Evolutionary conservation across 345 rosid genomes (phyloP).

Genomic region (Brassica napus): DNA sequence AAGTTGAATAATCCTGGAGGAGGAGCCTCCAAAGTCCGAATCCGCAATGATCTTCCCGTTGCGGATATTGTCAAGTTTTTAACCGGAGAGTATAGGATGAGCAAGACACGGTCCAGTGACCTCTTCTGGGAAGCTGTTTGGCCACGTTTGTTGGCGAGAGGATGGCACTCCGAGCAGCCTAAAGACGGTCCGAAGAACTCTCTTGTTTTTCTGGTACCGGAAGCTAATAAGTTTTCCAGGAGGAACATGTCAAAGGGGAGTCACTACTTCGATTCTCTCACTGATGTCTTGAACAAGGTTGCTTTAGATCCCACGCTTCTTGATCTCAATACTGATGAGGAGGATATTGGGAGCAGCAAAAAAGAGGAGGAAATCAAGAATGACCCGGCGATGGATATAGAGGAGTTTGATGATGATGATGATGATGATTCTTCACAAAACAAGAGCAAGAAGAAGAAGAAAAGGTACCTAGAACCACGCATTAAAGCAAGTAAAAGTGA

Average conservation of each 20-base stretch:
- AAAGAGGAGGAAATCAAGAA: slow-evolving; percentile 45
- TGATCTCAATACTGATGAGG: slow-evolving; percentile 51
- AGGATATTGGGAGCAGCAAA: slow-evolving; percentile 25
- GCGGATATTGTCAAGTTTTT: slow-evolving; percentile 61
- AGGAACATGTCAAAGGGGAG: slow-evolving; percentile 71
- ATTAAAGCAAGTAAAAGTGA: slow-evolving; percentile 40
- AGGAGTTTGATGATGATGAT: slow-evolving; percentile 20
- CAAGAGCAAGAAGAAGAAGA: slow-evolving; percentile 37
- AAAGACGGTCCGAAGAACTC: slow-evolving; percentile 49
- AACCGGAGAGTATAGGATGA: slow-evolving; percentile 67
- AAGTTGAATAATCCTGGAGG: slow-evolving; percentile 49
- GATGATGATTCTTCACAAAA: slow-evolving; percentile 31
- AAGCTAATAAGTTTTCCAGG: slow-evolving; percentile 69
- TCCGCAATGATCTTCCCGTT: slow-evolving; percentile 65
- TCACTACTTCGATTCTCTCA: slow-evolving; percentile 74
- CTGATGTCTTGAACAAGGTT: slow-evolving; percentile 67
- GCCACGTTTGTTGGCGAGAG: slow-evolving; percentile 87
- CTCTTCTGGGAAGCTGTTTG: slow-evolving; percentile 97
- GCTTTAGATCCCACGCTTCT: slow-evolving; percentile 66
- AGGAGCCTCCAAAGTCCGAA: slow-evolving; percentile 49
- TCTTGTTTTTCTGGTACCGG: slow-evolving; percentile 75
- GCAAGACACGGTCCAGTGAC: slow-evolving; percentile 77
- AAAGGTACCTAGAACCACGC: slow-evolving; percentile 63
- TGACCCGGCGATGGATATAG: slow-evolving; percentile 22
- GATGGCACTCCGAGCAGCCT: slow-evolving; percentile 93